Conservation (phyloP, 768 basidiomycete genomes). For the Cyathus striatus region DNA sequence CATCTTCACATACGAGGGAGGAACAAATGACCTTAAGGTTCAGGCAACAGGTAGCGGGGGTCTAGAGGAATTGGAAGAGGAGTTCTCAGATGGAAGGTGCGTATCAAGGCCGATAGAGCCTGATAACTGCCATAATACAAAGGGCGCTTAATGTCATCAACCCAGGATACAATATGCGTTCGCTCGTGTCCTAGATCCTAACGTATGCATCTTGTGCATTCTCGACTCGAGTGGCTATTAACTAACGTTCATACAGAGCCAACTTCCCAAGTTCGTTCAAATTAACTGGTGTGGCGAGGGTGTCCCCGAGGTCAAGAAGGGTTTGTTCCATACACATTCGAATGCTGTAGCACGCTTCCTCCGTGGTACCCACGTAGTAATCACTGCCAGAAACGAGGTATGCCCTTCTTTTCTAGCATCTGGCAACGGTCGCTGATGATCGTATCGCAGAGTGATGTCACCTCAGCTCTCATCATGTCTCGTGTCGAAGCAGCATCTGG, state of each 20-base stretch:
- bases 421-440: constrained; percentile 1
- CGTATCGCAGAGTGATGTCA: constrained; percentile 63
- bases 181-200: constrained; percentile 77
- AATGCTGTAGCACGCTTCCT: constrained; percentile 76
- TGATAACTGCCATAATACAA: background rate
- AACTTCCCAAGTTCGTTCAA: constrained; percentile 88
- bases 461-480: constrained; percentile 75
- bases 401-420: constrained; percentile 9
- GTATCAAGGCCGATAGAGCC: constrained; percentile 15
- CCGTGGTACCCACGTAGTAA: constrained; percentile 79
- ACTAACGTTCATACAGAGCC: constrained; percentile 45
- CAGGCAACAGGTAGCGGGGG: constrained; percentile 85
- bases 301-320: constrained; percentile 89
- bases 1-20: constrained; percentile 75
- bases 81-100: constrained; percentile 91
- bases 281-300: constrained; percentile 98
- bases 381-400: constrained; percentile 85
- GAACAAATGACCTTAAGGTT: constrained; percentile 82
- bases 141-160: background rate
- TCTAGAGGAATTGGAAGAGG: constrained; percentile 86
- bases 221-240: constrained; percentile 3
- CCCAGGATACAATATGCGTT: constrained; percentile 92
- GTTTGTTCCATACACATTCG: constrained; percentile 87
- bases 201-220: constrained; percentile 41
- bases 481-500: constrained; percentile 87